phyloP scores from a whole-genome alignment of 805 yeast genomes.

The Saccharomycopsis fermentans region DNA sequence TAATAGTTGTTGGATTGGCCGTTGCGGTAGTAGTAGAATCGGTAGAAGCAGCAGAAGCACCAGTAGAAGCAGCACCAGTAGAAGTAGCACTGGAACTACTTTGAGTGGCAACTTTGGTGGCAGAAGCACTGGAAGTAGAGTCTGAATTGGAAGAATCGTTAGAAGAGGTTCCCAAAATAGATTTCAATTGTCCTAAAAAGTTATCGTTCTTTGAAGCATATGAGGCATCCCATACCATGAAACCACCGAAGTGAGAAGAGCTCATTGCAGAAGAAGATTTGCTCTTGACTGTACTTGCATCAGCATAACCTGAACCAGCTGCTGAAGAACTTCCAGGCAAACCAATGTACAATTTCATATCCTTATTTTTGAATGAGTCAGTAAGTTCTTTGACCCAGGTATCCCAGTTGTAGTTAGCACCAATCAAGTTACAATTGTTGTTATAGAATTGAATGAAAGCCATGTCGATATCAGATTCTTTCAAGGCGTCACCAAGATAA shows the following conservation, averaged over 20 bases:
- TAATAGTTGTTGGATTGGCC: constrained; percentile 12
- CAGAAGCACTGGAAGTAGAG: neutral
- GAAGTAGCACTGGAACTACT: no score
- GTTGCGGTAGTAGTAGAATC: constrained; percentile 7
- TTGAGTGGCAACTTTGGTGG: no score
- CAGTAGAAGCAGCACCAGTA: neutral
- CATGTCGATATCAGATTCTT: constrained; percentile 58
- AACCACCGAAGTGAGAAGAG: constrained; percentile 13
- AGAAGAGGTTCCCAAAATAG: constrained; percentile 7
- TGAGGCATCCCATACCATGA: constrained; percentile 16
- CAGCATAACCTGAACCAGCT: constrained; percentile 36
- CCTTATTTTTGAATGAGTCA: constrained; percentile 48
- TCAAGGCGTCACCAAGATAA: constrained; percentile 47
- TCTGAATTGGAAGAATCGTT: neutral
- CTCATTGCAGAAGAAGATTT: constrained; percentile 17
- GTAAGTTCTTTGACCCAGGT: constrained; percentile 63
- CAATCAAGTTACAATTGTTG: constrained; percentile 48
- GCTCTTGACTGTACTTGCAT: constrained; percentile 28
- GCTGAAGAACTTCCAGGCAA: constrained; percentile 32
- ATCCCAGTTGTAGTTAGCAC: constrained; percentile 50
- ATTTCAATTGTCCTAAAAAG: constrained; percentile 7
- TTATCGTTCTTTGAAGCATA: constrained; percentile 22
- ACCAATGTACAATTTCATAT: constrained; percentile 52
- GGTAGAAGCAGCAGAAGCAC: neutral
- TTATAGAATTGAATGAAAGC: constrained; percentile 85